Evolutionary conservation across 441 rosid species (phyloP), one percentile per base, ranked within the genome.

Genomic region (Aquilaria agallochum): DNA sequence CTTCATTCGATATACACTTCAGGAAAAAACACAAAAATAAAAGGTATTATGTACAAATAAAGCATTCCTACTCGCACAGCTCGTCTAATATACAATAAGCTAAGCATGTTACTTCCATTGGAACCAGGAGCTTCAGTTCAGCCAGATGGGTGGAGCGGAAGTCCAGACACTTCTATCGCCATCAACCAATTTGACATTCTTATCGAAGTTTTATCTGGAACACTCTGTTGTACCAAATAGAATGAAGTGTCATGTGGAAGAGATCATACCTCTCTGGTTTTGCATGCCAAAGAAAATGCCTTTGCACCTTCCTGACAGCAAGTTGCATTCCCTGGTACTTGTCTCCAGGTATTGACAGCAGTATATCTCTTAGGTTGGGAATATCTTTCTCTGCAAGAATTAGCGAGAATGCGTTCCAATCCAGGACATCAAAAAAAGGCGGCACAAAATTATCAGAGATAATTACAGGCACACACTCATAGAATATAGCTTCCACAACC

Each of bases 211-310:
- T 89, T 48, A 81, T 81, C 78, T 92, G 97, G 70, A 80, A 72
- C 62, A 92, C 92, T 77, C 92, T 76, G 63, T 92, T 90, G 65
- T 92, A 66, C 97, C 98, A 92, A 55, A 92, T 80, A 2, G 97
- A 90, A 71, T 92, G 98, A 58, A 92, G 92, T 44, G 89, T 86
- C 98, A 92, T 90, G 78, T 86, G 76, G 68, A 92, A 92, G 49
- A 92, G 75, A 80, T 92, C 98, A 5, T 92, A 86, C 79, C 79
- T 92, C 72, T 80, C 59, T 0, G 98, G 96, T 71, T 72, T 83
- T 13, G 83, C 79, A 66, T 92, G 96, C 96, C 98, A 92, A 5
- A 87, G 82, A 64, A 90, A 90, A 81, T 90, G 96, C 50, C 81
- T 78, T 64, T 88, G 96, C 47, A 74, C 89, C 73, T 79, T 88